These are phyloP conservation scores for Coniochaeta hoffmannii DNA, from an alignment of 2,329 filamentous ascomycete species.

Conservation along the genomic window DNA sequence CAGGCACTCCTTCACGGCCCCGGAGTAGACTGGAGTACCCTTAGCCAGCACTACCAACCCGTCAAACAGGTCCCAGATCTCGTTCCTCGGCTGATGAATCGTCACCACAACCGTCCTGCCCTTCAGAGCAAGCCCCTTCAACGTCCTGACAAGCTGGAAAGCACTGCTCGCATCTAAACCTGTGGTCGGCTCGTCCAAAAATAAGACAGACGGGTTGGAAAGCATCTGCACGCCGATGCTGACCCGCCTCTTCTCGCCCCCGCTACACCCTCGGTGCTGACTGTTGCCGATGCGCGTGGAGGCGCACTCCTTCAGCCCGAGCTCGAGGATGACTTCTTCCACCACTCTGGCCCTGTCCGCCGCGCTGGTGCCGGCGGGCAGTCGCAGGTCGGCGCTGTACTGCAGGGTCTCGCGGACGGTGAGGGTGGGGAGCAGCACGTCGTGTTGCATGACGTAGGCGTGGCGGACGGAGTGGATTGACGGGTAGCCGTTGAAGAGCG, in stretches of 20 bases:
- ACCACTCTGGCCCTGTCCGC: slow-evolving; percentile 57
- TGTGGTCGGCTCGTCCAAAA: slow-evolving; percentile 74
- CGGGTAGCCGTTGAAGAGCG: slow-evolving; percentile 52
- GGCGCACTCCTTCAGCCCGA: slow-evolving; percentile 71
- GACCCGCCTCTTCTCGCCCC: slow-evolving; percentile 69
- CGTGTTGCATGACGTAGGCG: slow-evolving; percentile 71
- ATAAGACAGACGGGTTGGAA: slow-evolving; percentile 71
- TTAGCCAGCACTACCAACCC: slow-evolving; percentile 60
- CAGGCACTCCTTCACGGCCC: slow-evolving; percentile 48
- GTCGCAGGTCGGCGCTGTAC: slow-evolving; percentile 64
- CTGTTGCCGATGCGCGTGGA: slow-evolving; percentile 66
- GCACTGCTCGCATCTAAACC: slow-evolving; percentile 72
- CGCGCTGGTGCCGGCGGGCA: slow-evolving; percentile 54
- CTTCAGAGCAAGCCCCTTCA: slow-evolving; percentile 60
- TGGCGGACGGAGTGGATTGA: slow-evolving; percentile 45
- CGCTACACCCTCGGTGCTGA: slow-evolving; percentile 67
- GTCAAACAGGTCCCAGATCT: slow-evolving; percentile 74
- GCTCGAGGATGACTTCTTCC: slow-evolving; percentile 68
- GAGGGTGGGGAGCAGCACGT: slow-evolving; percentile 63
- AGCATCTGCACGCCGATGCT: slow-evolving; percentile 73
- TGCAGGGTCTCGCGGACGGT: slow-evolving; percentile 69
- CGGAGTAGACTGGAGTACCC: slow-evolving; percentile 63
- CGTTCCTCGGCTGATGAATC: slow-evolving; percentile 70
- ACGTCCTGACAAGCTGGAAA: slow-evolving; percentile 62
- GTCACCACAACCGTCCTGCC: slow-evolving; percentile 67